Percentiles rank a stretch among this genome's conserved stretches.
These are phyloP conservation scores for Prunus mira DNA, from an alignment of 306 rosid genomes.

Conservation along the genomic window DNA sequence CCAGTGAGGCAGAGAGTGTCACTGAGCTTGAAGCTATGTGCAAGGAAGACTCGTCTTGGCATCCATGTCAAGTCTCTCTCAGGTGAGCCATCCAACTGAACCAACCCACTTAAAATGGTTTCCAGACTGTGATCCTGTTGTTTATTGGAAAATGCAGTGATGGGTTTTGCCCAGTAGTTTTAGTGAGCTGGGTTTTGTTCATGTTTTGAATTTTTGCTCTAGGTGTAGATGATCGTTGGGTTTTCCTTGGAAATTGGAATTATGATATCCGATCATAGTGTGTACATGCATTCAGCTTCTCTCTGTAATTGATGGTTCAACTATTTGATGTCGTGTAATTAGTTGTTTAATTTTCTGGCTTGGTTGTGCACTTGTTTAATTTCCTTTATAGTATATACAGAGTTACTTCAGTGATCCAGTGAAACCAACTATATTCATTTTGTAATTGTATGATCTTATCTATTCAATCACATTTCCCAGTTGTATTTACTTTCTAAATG, in stretches of 20 bases:
- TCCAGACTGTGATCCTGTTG: neutral
- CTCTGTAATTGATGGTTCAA: no score
- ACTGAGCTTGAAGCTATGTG: slow-evolving; percentile 17
- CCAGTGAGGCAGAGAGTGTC: slow-evolving; percentile 1
- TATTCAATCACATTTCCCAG: neutral
- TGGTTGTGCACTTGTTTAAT: no score
- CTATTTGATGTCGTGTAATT: no score
- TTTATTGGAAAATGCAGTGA: neutral
- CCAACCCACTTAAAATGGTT: neutral
- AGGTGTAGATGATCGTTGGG: neutral
- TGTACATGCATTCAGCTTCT: no score
- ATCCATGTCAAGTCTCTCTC: slow-evolving; percentile 18
- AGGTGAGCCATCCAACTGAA: slow-evolving; percentile 1
- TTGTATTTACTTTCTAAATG: neutral
- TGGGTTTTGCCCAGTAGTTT: neutral
- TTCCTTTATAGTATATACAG: no score
- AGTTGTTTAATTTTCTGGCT: no score
- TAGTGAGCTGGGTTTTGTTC: neutral
- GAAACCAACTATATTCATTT: neutral
- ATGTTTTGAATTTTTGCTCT: neutral
- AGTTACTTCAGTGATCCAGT: neutral
- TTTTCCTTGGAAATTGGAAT: neutral
- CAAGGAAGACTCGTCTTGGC: slow-evolving; percentile 21
- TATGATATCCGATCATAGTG: neutral
- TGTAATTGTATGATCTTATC: neutral